Base-by-base conservation (phyloP, 768 basidiomycete species). In the Tulasnella sp. region DNA sequence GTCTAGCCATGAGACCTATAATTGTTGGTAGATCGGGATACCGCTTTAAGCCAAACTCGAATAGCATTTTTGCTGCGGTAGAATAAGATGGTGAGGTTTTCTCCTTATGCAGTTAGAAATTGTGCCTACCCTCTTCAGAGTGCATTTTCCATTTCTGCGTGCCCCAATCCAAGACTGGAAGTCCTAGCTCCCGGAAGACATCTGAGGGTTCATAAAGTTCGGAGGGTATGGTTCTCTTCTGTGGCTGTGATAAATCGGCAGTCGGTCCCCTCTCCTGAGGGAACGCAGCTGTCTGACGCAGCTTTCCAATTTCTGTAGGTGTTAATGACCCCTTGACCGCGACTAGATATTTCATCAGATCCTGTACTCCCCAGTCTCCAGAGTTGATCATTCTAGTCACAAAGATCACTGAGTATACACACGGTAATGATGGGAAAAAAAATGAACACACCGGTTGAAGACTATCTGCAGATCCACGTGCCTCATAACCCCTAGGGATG, bases 391-490 rank as follows among this genome's bases (percentile, higher is more conserved):
- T 85, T 63, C 86, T 88, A 19, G 20, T 42, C 8, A n/a, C 8
- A 20, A 19, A 29, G 7, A 22, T 37, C 4, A 28, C 16, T 4
- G 12, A 40, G 40, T 13, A 42, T 3, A 5, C 15, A 48, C 48
- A 49, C 13, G 22, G 5, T 9, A 1, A 19, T 20, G 10, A 28
- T 15, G 20, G 5, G 16, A 7, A 7, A 20, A 33, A 15, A 3
- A 1, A 6, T n/a, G 3, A 1, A 57, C 70, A 43, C 47, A 85
- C 81, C 91, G 73, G 48, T 83, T 77, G 61, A 99, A 99, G n/a
- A 99, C 74, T 2, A 95, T 69, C 63, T 96, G 91, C 1, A 96
- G 70, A 54, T 96, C 86, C 5, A 96, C 89, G 56, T 92, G 90
- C 61, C 79, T 87, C 15, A 89, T 76, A 9, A 96, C 87, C 9